These are phyloP conservation scores for Lepidium africanum DNA, from an alignment of 345 rosid genomes.

Conservation along the genomic window DNA sequence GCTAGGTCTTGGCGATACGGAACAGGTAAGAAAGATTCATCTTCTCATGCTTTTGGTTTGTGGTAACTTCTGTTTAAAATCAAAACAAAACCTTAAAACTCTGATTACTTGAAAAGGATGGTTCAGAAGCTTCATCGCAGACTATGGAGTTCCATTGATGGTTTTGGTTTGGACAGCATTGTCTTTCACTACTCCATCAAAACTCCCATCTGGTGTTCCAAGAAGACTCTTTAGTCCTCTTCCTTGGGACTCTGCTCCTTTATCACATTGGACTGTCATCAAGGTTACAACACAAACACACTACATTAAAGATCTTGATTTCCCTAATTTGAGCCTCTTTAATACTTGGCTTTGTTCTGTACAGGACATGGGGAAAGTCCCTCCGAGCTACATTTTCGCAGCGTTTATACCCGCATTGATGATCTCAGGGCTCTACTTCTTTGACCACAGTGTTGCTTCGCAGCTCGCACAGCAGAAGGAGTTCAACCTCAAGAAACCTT, in stretches of 20 bases:
- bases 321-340: not conserved
- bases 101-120: constrained; percentile 31
- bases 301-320: not conserved
- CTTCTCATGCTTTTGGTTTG: not conserved
- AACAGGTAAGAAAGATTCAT: constrained; percentile 36
- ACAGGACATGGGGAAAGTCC: constrained; percentile 74
- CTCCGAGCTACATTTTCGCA: constrained; percentile 51
- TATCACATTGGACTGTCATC: constrained; percentile 66
- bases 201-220: constrained; percentile 67
- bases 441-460: constrained; percentile 80
- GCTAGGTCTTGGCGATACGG: constrained; percentile 76
- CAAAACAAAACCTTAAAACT: not conserved
- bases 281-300: constrained; percentile 32
- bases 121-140: constrained; percentile 60
- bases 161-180: constrained; percentile 72
- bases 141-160: constrained; percentile 85
- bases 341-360: not conserved
- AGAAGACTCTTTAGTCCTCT: constrained; percentile 74
- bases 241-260: constrained; percentile 55
- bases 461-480: constrained; percentile 85
- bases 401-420: constrained; percentile 72
- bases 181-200: constrained; percentile 39
- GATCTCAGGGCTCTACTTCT: constrained; percentile 78
- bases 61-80: not conserved
- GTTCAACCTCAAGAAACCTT: constrained; percentile 75